These are phyloP conservation scores for Manihot esculenta DNA, from an alignment of 441 rosid species.

Conservation along the genomic window DNA sequence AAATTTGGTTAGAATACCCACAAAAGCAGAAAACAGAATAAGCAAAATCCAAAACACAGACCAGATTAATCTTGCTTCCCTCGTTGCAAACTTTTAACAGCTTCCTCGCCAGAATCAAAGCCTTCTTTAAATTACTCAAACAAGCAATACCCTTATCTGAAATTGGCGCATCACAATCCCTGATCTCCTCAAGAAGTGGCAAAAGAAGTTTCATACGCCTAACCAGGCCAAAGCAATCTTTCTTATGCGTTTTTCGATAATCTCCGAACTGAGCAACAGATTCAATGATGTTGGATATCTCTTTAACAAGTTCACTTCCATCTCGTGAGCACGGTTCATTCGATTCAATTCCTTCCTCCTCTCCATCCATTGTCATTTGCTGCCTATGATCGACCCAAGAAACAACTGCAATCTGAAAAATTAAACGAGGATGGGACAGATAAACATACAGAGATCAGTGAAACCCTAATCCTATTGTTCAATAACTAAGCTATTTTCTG, in stretches of 20 bases:
- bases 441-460: background rate
- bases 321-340: conserved; percentile 8
- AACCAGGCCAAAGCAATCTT: conserved; percentile 52
- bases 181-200: conserved; percentile 56
- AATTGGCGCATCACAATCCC: conserved; percentile 29
- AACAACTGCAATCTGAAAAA: background rate
- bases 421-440: too few species aligned
- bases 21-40: background rate
- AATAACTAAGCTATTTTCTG: background rate
- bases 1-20: background rate
- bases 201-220: conserved; percentile 55
- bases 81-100: conserved; percentile 54
- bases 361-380: conserved; percentile 17
- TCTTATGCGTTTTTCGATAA: conserved; percentile 46
- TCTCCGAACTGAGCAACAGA: conserved; percentile 34
- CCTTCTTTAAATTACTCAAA: conserved; percentile 37
- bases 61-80: conserved; percentile 86
- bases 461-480: conserved; percentile 13
- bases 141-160: conserved; percentile 20
- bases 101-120: conserved; percentile 45
- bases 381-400: background rate
- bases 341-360: conserved; percentile 4
- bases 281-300: conserved; percentile 20
- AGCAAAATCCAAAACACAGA: conserved; percentile 17
- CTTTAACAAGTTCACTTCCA: conserved; percentile 10